Evolutionary conservation across 345 rosid species (phyloP).

Genomic region (Pugionium dolabratum): DNA sequence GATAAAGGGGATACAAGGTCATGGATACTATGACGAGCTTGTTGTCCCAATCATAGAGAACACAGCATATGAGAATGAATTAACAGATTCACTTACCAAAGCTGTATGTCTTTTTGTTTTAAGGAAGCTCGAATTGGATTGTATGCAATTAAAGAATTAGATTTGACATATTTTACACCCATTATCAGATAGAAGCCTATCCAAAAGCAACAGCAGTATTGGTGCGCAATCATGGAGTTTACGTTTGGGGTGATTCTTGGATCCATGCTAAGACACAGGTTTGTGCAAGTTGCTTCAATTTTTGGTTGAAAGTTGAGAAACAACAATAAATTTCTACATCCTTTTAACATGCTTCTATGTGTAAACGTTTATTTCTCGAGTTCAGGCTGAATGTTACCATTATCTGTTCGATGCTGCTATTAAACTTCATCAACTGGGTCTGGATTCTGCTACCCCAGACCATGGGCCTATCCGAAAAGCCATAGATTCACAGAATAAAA

Average conservation of each 20-base stretch:
- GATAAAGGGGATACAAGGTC: constrained; percentile 99
- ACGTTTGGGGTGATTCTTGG: constrained; percentile 98
- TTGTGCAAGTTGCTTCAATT: constrained; percentile 30
- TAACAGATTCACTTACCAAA: constrained; percentile 87
- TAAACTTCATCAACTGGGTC: constrained; percentile 79
- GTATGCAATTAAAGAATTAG: constrained; percentile 7
- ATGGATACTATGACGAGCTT: constrained; percentile 92
- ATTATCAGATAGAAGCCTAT: constrained; percentile 72
- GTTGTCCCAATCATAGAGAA: constrained; percentile 96
- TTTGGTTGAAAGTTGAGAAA: constrained; percentile 21
- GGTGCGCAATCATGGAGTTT: constrained; percentile 93
- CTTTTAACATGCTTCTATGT: constrained; percentile 17
- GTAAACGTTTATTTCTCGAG: constrained; percentile 15
- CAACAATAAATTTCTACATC: constrained; percentile 6
- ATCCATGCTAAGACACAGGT: constrained; percentile 99
- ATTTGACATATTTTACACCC: constrained; percentile 1
- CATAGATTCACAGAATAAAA: constrained; percentile 43
- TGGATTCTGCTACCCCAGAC: constrained; percentile 71
- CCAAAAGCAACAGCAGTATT: constrained; percentile 95
- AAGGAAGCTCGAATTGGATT: constrained; percentile 18
- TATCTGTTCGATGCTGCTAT: constrained; percentile 92
- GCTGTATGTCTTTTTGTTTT: constrained; percentile 53
- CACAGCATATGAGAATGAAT: constrained; percentile 85
- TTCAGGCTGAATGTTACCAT: constrained; percentile 93
- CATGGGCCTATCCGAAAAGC: constrained; percentile 64